A percentile compares a stretch with the other conserved stretches of the same genome.
Conservation (phyloP, 331 rosid genomes). For the Rhamnella rubrinervis region DNA sequence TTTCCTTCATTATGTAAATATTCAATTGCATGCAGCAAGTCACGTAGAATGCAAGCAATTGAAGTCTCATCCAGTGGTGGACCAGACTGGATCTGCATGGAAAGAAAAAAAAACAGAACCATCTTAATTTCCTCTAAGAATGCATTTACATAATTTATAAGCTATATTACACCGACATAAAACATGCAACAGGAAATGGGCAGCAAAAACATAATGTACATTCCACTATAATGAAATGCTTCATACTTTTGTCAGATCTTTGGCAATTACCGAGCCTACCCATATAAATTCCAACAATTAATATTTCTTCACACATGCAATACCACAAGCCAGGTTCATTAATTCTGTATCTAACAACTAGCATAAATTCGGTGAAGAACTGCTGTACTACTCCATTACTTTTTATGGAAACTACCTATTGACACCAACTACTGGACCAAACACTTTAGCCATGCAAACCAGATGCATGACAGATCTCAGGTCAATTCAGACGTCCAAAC, state of each 20-base stretch:
- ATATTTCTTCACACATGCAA: not conserved
- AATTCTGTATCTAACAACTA: too few species aligned
- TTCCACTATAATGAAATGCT: not conserved
- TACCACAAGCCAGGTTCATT: too few species aligned
- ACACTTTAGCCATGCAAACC: too few species aligned
- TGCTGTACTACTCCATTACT: too few species aligned
- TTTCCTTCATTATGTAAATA: conserved; percentile 93
- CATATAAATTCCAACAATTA: not conserved
- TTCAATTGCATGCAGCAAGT: conserved; percentile 91
- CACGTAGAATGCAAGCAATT: conserved; percentile 91
- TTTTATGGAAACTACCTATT: too few species aligned
- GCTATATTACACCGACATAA: not conserved
- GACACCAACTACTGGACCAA: too few species aligned
- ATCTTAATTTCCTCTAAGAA: not conserved
- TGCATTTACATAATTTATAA: not conserved
- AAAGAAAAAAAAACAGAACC: conserved; percentile 17
- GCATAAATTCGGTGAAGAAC: too few species aligned
- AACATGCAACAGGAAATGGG: not conserved
- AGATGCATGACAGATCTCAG: too few species aligned
- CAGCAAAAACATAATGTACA: not conserved
- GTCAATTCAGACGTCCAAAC: too few species aligned
- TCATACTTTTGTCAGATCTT: too few species aligned
- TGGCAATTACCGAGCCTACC: not conserved
- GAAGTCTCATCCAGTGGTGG: conserved; percentile 91
- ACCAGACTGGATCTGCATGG: conserved; percentile 89